Base-by-base conservation (phyloP, 169 alveolate species). In the Plasmodium billcollinsi region DNA sequence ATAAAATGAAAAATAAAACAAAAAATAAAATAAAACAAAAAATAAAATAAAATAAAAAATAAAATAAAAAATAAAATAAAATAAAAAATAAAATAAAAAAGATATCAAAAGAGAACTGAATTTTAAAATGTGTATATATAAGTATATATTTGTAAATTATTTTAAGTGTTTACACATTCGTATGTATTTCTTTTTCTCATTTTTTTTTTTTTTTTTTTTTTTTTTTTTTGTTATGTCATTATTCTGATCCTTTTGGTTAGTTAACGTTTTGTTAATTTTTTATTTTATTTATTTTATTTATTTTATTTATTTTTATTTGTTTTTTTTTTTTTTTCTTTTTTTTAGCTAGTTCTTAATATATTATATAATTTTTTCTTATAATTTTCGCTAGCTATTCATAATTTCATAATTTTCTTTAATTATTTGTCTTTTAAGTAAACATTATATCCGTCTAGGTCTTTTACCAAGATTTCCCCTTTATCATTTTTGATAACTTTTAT, bases 361-460 rank as follows among this genome's bases (percentile, higher is more conserved):
- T 14, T 14, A 52, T 14, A 52, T 50, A 50, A 50, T 50, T 50
- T 50, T 14, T 50, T 50, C 6, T 52, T 26, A 12, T 50, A 73
- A 18, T 7, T 45, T 54, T 39, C 12, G 9, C 8, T 14, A 73
- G 29, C 8, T 56, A 54, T 26, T 33, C 21, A 71, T 9, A 50
- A 15, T 14, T 73, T 54, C 86, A 52, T 73, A 43, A 54, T 14
- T 73, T 12, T 58, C 33, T 62, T 45, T 56, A 20, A 54, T 43
- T 14, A 66, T 21, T 29, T 72, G 21, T 47, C 18, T 43, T 67
- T 67, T 65, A 80, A 80, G 24, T 12, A 15, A 66, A 80, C 70
- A 14, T 52, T 67, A 33, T 80, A 54, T 33, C 90, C 90, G 39
- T 80, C 80, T 45, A 67, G 43, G 21, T 80, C 90, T 71, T 80